These are phyloP conservation scores for Xylariaceae sp. DNA, from an alignment of 2,329 filamentous ascomycete genomes.

Conservation along the genomic window DNA sequence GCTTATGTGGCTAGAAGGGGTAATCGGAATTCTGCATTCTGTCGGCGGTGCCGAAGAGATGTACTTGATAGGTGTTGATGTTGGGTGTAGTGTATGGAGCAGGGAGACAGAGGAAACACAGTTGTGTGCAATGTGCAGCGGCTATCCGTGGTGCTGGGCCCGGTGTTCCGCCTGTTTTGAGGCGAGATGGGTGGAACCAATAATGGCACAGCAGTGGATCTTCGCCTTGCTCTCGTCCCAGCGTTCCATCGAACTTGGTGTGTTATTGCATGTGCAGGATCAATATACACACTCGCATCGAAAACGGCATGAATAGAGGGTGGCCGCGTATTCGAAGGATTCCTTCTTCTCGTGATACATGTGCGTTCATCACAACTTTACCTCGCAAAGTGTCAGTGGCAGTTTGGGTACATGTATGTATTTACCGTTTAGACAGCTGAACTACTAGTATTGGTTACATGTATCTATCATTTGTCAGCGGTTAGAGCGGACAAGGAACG, in stretches of 20 bases:
- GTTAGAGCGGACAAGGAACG: too few relatives aligned
- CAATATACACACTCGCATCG: neutral
- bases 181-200: slow-evolving; percentile 18
- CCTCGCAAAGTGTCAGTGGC: too few relatives aligned
- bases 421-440: too few relatives aligned
- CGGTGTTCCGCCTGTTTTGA: slow-evolving; percentile 15
- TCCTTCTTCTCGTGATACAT: too few relatives aligned
- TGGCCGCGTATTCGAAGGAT: neutral
- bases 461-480: too few relatives aligned
- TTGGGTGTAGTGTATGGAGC: slow-evolving; percentile 12
- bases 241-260: neutral
- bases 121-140: slow-evolving; percentile 5
- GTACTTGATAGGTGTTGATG: neutral
- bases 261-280: neutral
- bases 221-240: slow-evolving; percentile 6
- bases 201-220: slow-evolving; percentile 18
- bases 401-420: too few relatives aligned
- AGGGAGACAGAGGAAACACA: slow-evolving; percentile 6
- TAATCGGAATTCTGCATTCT: slow-evolving; percentile 6
- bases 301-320: neutral
- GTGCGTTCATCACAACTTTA: too few relatives aligned
- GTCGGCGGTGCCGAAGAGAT: slow-evolving; percentile 4
- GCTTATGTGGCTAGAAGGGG: slow-evolving; percentile 6
- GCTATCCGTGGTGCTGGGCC: slow-evolving; percentile 28
- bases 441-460: too few relatives aligned